Percentiles rank a stretch among this genome's conserved stretches.
Evolutionary conservation across 139 green algal species (phyloP).

Genomic region (Picochlorum sp.): DNA sequence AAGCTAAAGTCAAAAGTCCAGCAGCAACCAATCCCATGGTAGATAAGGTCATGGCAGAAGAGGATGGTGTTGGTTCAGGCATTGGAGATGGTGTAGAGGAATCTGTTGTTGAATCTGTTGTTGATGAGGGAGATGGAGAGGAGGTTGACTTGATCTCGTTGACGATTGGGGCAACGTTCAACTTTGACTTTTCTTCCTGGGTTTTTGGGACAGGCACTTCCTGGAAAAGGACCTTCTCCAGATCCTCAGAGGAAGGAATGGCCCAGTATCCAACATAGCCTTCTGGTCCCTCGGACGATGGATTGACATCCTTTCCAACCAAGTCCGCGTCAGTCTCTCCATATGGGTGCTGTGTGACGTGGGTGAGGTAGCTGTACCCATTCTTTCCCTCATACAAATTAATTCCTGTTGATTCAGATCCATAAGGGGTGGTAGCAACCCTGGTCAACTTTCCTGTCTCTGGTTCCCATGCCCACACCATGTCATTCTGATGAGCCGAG

Average conservation of each 20-base stretch:
- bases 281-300: slow-evolving; percentile 3
- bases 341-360: slow-evolving; percentile 50
- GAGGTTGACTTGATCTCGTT: neutral
- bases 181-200: slow-evolving; percentile 1
- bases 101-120: too few species aligned
- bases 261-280: slow-evolving; percentile 11
- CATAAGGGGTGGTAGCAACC: slow-evolving; percentile 43
- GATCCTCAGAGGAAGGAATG: neutral
- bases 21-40: too few species aligned
- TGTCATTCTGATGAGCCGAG: slow-evolving; percentile 34
- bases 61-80: too few species aligned
- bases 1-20: too few species aligned
- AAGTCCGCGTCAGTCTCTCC: slow-evolving; percentile 27
- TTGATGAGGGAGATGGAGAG: too few species aligned
- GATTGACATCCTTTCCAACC: slow-evolving; percentile 5
- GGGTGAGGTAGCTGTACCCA: slow-evolving; percentile 33
- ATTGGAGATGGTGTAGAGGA: too few species aligned
- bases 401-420: slow-evolving; percentile 35
- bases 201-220: neutral
- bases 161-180: neutral
- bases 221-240: neutral
- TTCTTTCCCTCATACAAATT: slow-evolving; percentile 42
- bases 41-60: too few species aligned
- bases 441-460: slow-evolving; percentile 25
- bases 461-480: slow-evolving; percentile 40